These are phyloP conservation scores for Hyphopichia buzzinii DNA, from an alignment of 1,139 yeast genomes.

Conservation along the genomic window DNA sequence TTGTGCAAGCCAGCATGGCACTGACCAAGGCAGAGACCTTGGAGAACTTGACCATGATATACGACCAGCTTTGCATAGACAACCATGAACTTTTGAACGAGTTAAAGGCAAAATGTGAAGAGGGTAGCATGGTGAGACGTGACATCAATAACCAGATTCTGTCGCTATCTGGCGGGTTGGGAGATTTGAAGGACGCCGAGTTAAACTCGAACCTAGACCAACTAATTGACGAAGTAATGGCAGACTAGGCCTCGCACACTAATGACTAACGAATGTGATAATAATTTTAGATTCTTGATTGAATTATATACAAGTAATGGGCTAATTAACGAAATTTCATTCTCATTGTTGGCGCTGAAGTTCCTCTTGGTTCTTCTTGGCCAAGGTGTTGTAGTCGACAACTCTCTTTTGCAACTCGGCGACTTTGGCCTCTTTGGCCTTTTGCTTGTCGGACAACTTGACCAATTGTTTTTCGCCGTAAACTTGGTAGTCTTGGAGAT, in stretches of 20 bases:
- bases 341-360: constrained; percentile 13
- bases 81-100: constrained; percentile 30
- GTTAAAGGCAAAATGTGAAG: constrained; percentile 19
- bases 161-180: constrained; percentile 28
- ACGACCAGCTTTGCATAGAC: constrained; percentile 36
- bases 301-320: not conserved
- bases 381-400: constrained; percentile 37
- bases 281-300: no score
- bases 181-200: constrained; percentile 21
- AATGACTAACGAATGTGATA: no score
- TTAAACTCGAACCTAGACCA: constrained; percentile 21
- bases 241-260: no score
- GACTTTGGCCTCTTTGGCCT: constrained; percentile 32
- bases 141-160: constrained; percentile 23
- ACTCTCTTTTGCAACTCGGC: constrained; percentile 43
- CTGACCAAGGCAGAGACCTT: constrained; percentile 23
- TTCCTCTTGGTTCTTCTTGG: constrained; percentile 35
- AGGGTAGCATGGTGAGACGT: constrained; percentile 20
- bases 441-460: constrained; percentile 42
- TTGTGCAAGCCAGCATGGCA: constrained; percentile 32
- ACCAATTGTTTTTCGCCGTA: constrained; percentile 63
- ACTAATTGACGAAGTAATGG: constrained; percentile 16
- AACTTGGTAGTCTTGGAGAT: constrained; percentile 81
- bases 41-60: constrained; percentile 32
- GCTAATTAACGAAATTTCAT: not conserved